Evolutionary conservation across 2,329 filamentous ascomycete species (phyloP).

Genomic region (Aspergillus sojae): DNA sequence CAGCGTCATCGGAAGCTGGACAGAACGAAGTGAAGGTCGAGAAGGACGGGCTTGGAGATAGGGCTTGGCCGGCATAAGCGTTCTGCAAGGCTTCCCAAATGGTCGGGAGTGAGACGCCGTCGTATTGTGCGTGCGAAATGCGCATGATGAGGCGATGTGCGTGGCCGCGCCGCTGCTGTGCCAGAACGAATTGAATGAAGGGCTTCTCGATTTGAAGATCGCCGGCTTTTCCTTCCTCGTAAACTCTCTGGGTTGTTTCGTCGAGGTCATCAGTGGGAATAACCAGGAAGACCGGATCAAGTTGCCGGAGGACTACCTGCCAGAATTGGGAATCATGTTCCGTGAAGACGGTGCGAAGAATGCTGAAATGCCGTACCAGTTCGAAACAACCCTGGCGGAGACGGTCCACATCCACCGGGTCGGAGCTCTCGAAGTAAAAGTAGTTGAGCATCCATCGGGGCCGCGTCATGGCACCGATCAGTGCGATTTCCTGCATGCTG

Average conservation of each 20-base stretch:
- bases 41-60: neutral
- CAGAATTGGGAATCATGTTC: neutral
- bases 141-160: neutral
- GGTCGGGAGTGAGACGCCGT: neutral
- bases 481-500: neutral
- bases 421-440: neutral
- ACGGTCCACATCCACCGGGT: neutral
- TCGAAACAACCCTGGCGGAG: neutral
- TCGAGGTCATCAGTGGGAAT: neutral
- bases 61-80: neutral
- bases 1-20: neutral
- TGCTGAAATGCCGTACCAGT: neutral
- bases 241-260: neutral
- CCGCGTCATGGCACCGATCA: neutral
- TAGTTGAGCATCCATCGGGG: neutral
- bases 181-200: neutral
- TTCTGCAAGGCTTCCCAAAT: neutral
- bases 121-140: neutral
- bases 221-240: neutral
- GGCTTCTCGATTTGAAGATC: neutral
- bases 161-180: neutral
- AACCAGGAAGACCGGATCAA: neutral
- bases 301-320: neutral
- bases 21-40: neutral
- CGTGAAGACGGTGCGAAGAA: neutral